Evolutionary conservation across 768 basidiomycete species (phyloP).

Genomic region (Lactarius hengduanensis): DNA sequence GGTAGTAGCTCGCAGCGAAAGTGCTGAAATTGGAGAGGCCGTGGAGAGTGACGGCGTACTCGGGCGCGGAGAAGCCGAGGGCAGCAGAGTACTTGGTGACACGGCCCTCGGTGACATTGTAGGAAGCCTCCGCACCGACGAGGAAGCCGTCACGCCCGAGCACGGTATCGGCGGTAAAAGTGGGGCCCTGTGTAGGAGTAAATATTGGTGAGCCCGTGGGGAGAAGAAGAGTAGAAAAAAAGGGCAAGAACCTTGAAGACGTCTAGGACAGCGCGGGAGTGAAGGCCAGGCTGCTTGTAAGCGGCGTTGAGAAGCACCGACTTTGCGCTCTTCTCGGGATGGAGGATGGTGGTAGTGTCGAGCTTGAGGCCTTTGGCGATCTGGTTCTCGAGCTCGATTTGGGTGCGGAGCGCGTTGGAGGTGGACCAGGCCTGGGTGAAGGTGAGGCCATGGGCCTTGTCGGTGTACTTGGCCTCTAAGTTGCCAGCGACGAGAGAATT

Average conservation of each 20-base stretch:
- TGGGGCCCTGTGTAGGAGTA: slow-evolving; percentile 71
- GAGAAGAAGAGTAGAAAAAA: not conserved
- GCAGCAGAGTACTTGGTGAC: slow-evolving; percentile 91
- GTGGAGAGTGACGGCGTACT: slow-evolving; percentile 93
- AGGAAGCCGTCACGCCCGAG: slow-evolving; percentile 97
- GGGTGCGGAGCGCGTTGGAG: slow-evolving; percentile 84
- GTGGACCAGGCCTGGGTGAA: slow-evolving; percentile 98
- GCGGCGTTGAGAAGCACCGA: slow-evolving; percentile 75
- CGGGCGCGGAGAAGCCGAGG: slow-evolving; percentile 92
- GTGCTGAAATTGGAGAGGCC: slow-evolving; percentile 92
- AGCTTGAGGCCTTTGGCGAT: slow-evolving; percentile 97
- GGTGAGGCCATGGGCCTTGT: slow-evolving; percentile 89
- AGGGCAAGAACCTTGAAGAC: slow-evolving; percentile 76
- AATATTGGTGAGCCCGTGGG: not conserved
- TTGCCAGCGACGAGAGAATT: slow-evolving; percentile 76
- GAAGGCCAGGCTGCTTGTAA: slow-evolving; percentile 96
- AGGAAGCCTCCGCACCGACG: slow-evolving; percentile 91
- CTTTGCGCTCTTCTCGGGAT: slow-evolving; percentile 86
- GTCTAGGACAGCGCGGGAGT: slow-evolving; percentile 88
- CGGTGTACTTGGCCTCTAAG: slow-evolving; percentile 91
- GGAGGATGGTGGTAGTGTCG: slow-evolving; percentile 78
- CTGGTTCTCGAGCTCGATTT: slow-evolving; percentile 95
- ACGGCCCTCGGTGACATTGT: slow-evolving; percentile 93
- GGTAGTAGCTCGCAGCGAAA: slow-evolving; percentile 97
- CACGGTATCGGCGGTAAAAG: slow-evolving; percentile 94